phyloP scores from a whole-genome alignment of 129 eudicot genomes.

The Oenanthe sinensis region DNA sequence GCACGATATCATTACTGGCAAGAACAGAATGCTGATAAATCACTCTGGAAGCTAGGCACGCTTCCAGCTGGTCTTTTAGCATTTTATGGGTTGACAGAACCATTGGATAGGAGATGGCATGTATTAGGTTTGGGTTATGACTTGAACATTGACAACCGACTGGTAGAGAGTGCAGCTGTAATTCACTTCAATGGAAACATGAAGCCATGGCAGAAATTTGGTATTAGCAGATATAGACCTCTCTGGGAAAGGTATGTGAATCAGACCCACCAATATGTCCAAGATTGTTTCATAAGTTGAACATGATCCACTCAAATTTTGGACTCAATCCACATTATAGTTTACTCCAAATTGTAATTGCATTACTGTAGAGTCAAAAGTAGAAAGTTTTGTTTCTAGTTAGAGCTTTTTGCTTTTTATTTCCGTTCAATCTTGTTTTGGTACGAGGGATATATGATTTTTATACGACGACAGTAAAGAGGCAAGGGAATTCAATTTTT shows the following conservation, averaged over 20 bases:
- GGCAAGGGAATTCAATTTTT: slow-evolving; percentile 3
- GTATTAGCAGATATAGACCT: slow-evolving; percentile 40
- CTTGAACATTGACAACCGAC: slow-evolving; percentile 38
- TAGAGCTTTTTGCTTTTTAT: not conserved
- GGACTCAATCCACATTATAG: not conserved
- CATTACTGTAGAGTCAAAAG: slow-evolving; percentile 11
- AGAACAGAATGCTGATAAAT: slow-evolving; percentile 36
- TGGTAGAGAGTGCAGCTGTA: slow-evolving; percentile 54
- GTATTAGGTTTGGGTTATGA: slow-evolving; percentile 56
- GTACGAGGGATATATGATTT: slow-evolving; percentile 1
- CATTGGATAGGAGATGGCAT: slow-evolving; percentile 67
- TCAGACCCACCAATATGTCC: slow-evolving; percentile 34
- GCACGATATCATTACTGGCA: slow-evolving; percentile 44
- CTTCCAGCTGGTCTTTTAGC: slow-evolving; percentile 51
- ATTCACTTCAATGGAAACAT: slow-evolving; percentile 52
- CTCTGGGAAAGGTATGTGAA: slow-evolving; percentile 34
- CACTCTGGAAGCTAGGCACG: slow-evolving; percentile 53
- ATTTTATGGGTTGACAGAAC: slow-evolving; percentile 54
- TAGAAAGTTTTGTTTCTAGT: slow-evolving; percentile 7
- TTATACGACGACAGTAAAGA: not conserved
- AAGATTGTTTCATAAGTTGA: slow-evolving; percentile 36
- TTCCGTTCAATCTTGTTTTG: not conserved
- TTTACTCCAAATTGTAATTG: slow-evolving; percentile 2
- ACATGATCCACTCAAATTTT: slow-evolving; percentile 5
- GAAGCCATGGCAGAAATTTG: slow-evolving; percentile 59